These are phyloP conservation scores for Aspergillus egyptiacus DNA, from an alignment of 495 filamentous ascomycete species.

Conservation along the genomic window DNA sequence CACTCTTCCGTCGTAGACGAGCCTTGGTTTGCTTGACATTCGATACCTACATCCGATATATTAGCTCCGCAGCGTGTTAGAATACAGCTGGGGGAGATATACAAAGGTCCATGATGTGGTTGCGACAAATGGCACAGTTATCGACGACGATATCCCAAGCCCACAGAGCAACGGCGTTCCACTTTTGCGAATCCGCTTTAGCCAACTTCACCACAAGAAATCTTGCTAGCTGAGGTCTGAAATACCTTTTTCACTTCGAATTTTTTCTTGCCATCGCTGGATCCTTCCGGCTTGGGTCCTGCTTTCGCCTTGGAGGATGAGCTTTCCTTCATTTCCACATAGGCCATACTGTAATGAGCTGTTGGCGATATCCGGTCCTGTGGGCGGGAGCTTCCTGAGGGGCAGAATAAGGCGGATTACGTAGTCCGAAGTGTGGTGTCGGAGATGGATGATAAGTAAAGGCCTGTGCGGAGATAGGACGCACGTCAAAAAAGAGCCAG, in stretches of 20 bases:
- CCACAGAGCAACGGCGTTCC: constrained; percentile 99
- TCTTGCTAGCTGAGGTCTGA: background rate
- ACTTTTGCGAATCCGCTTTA: constrained; percentile 48
- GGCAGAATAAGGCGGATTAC: constrained; percentile 18
- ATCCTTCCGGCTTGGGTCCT: constrained; percentile 50
- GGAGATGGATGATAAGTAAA: background rate
- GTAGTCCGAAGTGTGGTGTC: constrained; percentile 6
- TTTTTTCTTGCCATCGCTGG: constrained; percentile 73
- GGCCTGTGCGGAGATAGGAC: no score
- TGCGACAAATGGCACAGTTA: constrained; percentile 98
- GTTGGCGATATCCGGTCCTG: background rate
- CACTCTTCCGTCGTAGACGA: constrained; percentile 97
- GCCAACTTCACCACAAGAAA: no score
- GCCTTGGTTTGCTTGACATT: constrained; percentile 99
- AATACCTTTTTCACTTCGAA: constrained; percentile 98
- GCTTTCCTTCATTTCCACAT: constrained; percentile 95
- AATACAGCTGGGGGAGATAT: constrained; percentile 31
- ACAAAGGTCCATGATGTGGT: constrained; percentile 99
- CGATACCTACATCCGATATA: constrained; percentile 62
- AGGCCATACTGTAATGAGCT: constrained; percentile 63
- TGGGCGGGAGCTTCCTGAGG: constrained; percentile 5
- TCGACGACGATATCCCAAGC: constrained; percentile 99
- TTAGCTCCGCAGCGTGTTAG: background rate
- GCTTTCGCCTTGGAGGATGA: constrained; percentile 56
- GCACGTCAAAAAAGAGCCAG: background rate